Evolutionary conservation across 306 rosid species (phyloP), one percentile per base, ranked within the genome.

Genomic region (Dalbergia cochinchinensis): DNA sequence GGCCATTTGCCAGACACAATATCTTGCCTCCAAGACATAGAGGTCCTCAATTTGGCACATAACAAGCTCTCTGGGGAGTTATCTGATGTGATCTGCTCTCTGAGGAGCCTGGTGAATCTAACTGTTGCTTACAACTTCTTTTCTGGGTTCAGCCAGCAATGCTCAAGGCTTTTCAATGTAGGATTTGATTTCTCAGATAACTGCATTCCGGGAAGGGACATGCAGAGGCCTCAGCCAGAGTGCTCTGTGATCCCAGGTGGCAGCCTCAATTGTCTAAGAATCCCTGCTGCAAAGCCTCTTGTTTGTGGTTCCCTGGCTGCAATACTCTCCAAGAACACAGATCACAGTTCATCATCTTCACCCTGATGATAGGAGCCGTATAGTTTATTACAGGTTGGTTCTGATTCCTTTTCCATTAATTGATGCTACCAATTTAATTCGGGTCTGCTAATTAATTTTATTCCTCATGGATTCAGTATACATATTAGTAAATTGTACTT

Each of bases 1-100:
- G 99, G 99, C 60, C 98, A 93, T 70, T 54, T 93, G 63, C 99
- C 99, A 2, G 96, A 90, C 67, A 90, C 99, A 50, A 76, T 95
- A 13, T 91, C 97, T 5, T 95, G 99, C 70, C 82, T 95, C 66
- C 62, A 87, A 35, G 87, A 78, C 0, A 85, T 95, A 8, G 91
- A 95, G 73, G 94, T 95, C 37, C 89, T 95, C 18, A 95, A 95
- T 80, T 71, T 95, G 65, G 94, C 69, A 4, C 96, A 93, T 83
- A 95, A 95, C 83, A 81, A 86, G 80, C 92, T 95, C 8, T 95
- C 99, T 15, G 99, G 98, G 82, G 91, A 85, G 26, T 71, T 95
- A 6, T 90, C 98, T 4, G 93, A 95, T 39, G 59, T 88, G 63
- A 82, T 95, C 0, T 95, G 99, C 73, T 87, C 92, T 18, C 48